Percentiles rank a stretch among this genome's conserved stretches.
phyloP scores from a whole-genome alignment of 1,284 basidiomycete species.

The Naganishia sp. region DNA sequence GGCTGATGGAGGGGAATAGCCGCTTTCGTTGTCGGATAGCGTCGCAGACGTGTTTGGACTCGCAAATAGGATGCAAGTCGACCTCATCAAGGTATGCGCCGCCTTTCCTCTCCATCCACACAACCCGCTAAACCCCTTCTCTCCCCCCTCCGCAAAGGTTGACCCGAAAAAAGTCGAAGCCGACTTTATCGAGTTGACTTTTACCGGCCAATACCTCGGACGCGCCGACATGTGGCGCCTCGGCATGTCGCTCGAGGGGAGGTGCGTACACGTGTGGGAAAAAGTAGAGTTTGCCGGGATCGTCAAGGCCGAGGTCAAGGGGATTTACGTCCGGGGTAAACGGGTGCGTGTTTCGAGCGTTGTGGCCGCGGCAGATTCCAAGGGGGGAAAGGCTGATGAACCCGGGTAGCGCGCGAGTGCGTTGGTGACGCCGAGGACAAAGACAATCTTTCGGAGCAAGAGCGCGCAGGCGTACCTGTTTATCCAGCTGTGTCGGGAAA shows the following conservation, averaged over 20 bases:
- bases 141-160: constrained; percentile 57
- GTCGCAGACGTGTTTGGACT: constrained; percentile 46
- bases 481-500: constrained; percentile 91
- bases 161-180: constrained; percentile 66
- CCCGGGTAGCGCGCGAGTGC: constrained; percentile 69
- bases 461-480: constrained; percentile 85
- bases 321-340: constrained; percentile 68
- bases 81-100: constrained; percentile 46
- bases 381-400: background rate
- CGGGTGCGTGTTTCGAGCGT: constrained; percentile 56
- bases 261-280: constrained; percentile 64
- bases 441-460: constrained; percentile 83
- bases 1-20: background rate
- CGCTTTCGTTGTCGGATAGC: constrained; percentile 36
- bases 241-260: constrained; percentile 64
- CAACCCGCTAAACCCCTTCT: constrained; percentile 46
- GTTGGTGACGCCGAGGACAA: constrained; percentile 78
- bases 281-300: constrained; percentile 59
- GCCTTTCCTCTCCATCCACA: constrained; percentile 55
- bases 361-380: too few species aligned
- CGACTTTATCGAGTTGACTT: constrained; percentile 82
- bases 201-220: constrained; percentile 88
- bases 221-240: constrained; percentile 92
- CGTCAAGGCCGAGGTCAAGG: constrained; percentile 74
- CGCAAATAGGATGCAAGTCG: constrained; percentile 50